Base-by-base conservation (phyloP, 2,329 filamentous ascomycete genomes). In the Colletotrichum lentis region DNA sequence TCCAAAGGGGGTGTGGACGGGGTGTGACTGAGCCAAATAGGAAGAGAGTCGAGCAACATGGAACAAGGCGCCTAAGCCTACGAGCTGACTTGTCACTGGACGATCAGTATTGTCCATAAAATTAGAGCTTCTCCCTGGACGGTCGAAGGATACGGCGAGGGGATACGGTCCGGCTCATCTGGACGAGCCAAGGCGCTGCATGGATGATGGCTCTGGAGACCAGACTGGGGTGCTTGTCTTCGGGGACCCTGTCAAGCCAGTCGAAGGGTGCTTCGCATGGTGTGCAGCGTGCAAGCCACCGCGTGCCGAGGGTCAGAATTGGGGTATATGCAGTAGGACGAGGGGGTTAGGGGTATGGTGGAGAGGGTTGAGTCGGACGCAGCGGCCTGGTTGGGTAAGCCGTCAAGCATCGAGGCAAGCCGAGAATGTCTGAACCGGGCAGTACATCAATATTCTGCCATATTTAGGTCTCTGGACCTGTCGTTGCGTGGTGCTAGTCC, bases 61-160 rank as follows among this genome's bases (percentile, higher is more conserved):
- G 77, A 80, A 77, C 73, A 77, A 76, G 80, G 82, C 81, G 81
- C 77, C 78, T 82, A 81, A 74, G 73, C 75, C 73, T 72, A 75
- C 75, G 76, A 76, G 72, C 75, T 75, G 76, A 75, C 76, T 75
- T 80, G 78, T 80, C 76, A 82, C 76, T 82, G 81, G 81, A 78
- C 75, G 77, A 73, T 72, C 62, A 71, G 69, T 71, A 73, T 71
- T 76, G 73, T 70, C 73, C 76, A 80, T 82, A 79, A 82, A 81
- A 82, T 81, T 80, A 82, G 79, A 76, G 78, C 64, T 62, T 54
- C 31, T 61, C 63, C 22, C 55, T 68, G 60, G 58, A 67, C 31
- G 62, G 67, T 63, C 63, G 67, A 68, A 55, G 43, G 31, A 57
- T 66, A 61, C 68, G 63, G 64, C 31, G 64, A 70, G 70, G 68